phyloP scores from a whole-genome alignment of 129 eudicot genomes.

The Solidago caesia region DNA sequence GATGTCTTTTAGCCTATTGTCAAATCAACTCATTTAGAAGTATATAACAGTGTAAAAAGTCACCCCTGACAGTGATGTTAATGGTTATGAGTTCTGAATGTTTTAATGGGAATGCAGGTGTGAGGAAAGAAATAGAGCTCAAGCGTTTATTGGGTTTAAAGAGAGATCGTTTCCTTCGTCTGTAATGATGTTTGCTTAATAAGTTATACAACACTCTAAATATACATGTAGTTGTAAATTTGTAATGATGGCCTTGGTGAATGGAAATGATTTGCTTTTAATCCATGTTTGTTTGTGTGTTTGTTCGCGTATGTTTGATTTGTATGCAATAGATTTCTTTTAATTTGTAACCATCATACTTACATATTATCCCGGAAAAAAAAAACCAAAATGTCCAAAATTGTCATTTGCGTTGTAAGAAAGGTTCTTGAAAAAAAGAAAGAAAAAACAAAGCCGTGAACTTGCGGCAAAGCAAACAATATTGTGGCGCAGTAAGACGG shows the following conservation, averaged over 20 bases:
- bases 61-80: not conserved
- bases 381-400: no score
- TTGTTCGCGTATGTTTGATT: no score
- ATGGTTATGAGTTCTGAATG: not conserved
- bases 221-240: conserved; percentile 1
- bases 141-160: conserved; percentile 13
- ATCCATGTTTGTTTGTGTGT: not conserved
- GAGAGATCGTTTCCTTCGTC: conserved; percentile 3
- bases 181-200: conserved; percentile 24
- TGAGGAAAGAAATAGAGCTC: conserved; percentile 5
- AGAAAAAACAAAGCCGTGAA: no score
- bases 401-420: no score
- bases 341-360: no score
- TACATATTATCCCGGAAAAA: no score
- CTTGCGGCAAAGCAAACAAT: no score
- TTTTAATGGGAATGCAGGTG: conserved; percentile 25
- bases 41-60: not conserved
- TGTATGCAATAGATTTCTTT: no score
- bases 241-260: not conserved
- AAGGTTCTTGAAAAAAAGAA: no score
- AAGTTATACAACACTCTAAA: not conserved
- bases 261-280: not conserved
- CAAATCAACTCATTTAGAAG: not conserved
- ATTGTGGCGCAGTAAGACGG: no score
- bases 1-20: not conserved